Percentiles rank a stretch among this genome's conserved stretches.
Conservation (phyloP, 169 alveolate species). For the Eimeria falciformis region DNA sequence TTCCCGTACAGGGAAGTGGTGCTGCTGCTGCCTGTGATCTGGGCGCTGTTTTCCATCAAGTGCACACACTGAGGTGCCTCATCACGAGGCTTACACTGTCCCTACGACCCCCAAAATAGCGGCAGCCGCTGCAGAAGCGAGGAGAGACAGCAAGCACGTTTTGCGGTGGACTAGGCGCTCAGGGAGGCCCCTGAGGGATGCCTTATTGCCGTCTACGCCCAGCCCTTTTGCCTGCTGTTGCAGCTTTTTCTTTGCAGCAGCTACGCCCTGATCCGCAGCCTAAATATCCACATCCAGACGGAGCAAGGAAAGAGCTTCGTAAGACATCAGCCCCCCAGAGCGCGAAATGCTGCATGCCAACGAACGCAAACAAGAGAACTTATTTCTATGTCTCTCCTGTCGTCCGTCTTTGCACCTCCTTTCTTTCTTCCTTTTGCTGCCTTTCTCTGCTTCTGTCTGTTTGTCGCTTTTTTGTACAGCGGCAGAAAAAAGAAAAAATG, state of each 20-base stretch:
- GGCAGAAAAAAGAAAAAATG: too few relatives aligned
- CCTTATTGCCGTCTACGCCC: slow-evolving; percentile 24
- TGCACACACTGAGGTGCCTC: background rate
- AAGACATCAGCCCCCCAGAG: background rate
- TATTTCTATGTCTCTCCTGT: too few relatives aligned
- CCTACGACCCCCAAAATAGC: background rate
- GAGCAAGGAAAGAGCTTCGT: slow-evolving; percentile 37
- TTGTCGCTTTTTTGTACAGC: too few relatives aligned
- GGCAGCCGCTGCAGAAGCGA: slow-evolving; percentile 25
- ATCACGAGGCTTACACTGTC: too few relatives aligned
- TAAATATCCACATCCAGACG: background rate
- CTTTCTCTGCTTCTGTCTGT: too few relatives aligned
- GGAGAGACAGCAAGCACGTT: background rate
- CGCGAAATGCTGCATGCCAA: too few relatives aligned
- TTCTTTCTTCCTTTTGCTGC: too few relatives aligned
- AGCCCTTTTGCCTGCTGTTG: slow-evolving; percentile 53
- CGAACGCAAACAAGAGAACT: too few relatives aligned
- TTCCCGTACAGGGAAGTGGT: background rate
- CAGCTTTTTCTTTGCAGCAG: slow-evolving; percentile 16
- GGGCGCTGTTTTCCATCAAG: background rate
- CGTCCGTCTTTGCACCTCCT: too few relatives aligned
- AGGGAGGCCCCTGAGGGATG: background rate
- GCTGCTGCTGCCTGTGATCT: slow-evolving; percentile 13
- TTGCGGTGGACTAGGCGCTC: background rate
- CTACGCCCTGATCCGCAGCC: background rate